Conservation (phyloP, 2,329 filamentous ascomycete genomes). For the Ophiosphaerella korrae region DNA sequence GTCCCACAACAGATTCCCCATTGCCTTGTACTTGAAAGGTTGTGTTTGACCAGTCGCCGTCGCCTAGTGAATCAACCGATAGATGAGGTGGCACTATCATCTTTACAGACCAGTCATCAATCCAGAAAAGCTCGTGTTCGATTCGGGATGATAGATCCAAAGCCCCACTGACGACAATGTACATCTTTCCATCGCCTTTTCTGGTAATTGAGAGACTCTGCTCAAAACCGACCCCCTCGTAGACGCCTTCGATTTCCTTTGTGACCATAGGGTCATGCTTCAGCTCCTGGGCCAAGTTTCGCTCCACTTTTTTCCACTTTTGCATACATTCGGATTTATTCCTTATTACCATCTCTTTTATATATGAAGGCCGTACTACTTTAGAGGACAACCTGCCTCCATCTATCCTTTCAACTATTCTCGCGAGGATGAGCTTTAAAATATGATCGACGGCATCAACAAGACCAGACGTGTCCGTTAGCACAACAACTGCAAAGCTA, state of each 20-base stretch:
- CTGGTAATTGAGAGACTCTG: neutral
- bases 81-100: slow-evolving; percentile 4
- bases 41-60: slow-evolving; percentile 5
- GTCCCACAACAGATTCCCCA: neutral
- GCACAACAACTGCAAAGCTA: slow-evolving; percentile 1
- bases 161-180: neutral
- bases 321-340: neutral
- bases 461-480: slow-evolving; percentile 11
- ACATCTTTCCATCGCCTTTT: neutral
- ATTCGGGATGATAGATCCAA: neutral
- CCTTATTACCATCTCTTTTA: neutral
- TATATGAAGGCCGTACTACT: too few relatives aligned
- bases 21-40: neutral
- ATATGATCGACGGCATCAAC: slow-evolving; percentile 11
- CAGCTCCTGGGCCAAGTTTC: neutral
- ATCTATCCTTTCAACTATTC: neutral
- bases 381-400: neutral
- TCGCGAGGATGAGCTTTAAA: slow-evolving; percentile 1
- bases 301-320: neutral
- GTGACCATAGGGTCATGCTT: neutral
- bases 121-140: slow-evolving; percentile 2
- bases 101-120: neutral
- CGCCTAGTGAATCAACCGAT: slow-evolving; percentile 3
- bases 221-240: neutral
- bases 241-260: neutral